Percentiles rank a stretch among this genome's conserved stretches.
These are phyloP conservation scores for Termitomyces sp. DNA, from an alignment of 768 basidiomycete species.

Conservation along the genomic window DNA sequence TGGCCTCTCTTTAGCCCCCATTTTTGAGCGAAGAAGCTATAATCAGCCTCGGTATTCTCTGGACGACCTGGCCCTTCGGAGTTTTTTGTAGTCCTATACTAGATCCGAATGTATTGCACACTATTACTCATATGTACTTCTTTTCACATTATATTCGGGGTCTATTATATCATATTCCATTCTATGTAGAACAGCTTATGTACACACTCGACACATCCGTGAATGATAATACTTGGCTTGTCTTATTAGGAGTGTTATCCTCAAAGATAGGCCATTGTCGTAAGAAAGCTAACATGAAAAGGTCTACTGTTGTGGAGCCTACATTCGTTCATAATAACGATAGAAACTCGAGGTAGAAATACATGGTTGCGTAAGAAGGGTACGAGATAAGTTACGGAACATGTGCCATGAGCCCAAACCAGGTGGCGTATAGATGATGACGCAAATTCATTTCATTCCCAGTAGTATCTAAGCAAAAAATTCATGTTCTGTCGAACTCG, in stretches of 20 bases:
- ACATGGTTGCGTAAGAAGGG: neutral
- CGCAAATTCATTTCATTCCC: conserved; percentile 5
- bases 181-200: neutral
- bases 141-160: neutral
- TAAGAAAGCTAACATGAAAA: neutral
- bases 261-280: neutral
- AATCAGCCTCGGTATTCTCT: conserved; percentile 53
- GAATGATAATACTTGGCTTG: no score
- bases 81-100: conserved; percentile 1
- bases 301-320: neutral
- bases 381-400: conserved; percentile 1
- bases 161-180: neutral
- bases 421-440: conserved; percentile 11
- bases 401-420: conserved; percentile 8
- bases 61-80: conserved; percentile 51
- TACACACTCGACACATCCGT: neutral
- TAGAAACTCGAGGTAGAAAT: neutral
- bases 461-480: conserved; percentile 23
- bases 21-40: conserved; percentile 39
- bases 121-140: neutral
- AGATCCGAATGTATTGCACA: neutral
- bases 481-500: conserved; percentile 39
- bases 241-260: neutral
- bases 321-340: neutral
- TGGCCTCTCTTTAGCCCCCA: conserved; percentile 51